Evolutionary conservation across 2,329 filamentous ascomycete genomes (phyloP), one percentile per base, ranked within the genome.

Genomic region (Stylonectria norvegica): DNA sequence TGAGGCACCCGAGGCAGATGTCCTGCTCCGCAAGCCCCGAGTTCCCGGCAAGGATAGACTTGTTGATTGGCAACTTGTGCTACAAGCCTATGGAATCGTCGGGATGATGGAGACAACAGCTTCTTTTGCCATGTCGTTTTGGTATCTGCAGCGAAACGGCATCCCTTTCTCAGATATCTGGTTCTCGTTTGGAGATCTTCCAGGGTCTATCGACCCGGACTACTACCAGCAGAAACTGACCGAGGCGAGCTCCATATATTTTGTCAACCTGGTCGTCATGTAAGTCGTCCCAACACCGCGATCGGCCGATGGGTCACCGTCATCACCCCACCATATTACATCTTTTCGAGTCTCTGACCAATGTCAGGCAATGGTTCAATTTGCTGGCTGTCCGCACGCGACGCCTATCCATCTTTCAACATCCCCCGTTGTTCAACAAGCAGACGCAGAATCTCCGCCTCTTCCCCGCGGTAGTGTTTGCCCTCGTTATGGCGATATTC

Each of bases 241-340:
- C 12, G 72, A 76, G 45, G 84, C 83, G 0, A 83, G 78, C 25
- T 85, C 81, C 12, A 82, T 91, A 44, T 90, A 90, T 63, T 90
- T 90, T 53, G 77, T 89, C 50, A 90, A 83, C 43, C 68, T 91
- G 16, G 86, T 91, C 2, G 81, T 90, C 34, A 88, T 90, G 84
- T 52, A 50, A 50, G 49, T 52, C 28, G 15, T 5, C 12, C 4
- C 19, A 27, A 11, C 39, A 31, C 40, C 45, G 45, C 46, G 14
- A 48, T 42, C 37, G 46, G 20, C 16, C 5, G 17, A 15, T 17
- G 11, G 18, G 20, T 38, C 11, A 20, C 22, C 30, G 15, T 12
- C 35, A 30, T 22, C 27, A 31, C 9, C 27, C 27, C n/a, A n/a
- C n/a, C n/a, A n/a, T n/a, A 30, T 15, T 30, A 8, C 27, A 30